Conservation (phyloP, 2,329 filamentous ascomycete species). For the Teratosphaeria pseudoeucalypti region DNA sequence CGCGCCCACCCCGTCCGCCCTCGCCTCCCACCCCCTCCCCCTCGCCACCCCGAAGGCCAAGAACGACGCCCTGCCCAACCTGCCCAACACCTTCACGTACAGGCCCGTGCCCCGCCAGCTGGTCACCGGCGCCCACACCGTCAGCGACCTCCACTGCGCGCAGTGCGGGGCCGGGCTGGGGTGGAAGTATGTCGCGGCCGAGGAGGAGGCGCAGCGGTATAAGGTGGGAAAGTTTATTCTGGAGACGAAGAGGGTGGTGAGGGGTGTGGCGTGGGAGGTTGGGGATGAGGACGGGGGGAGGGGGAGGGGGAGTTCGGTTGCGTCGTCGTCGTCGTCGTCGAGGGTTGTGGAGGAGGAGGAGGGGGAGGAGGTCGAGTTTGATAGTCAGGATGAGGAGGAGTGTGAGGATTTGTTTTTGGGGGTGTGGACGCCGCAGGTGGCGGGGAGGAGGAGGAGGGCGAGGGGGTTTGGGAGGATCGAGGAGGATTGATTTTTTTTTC, state of each 20-base stretch:
- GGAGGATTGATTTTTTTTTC: background rate
- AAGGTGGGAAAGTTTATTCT: slow-evolving; percentile 59
- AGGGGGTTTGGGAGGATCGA: slow-evolving; percentile 12
- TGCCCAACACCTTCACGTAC: slow-evolving; percentile 50
- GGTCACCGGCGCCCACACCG: slow-evolving; percentile 53
- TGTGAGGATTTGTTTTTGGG: slow-evolving; percentile 56
- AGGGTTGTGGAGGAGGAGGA: slow-evolving; percentile 34
- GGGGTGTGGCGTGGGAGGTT: slow-evolving; percentile 43
- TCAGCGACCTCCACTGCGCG: slow-evolving; percentile 49
- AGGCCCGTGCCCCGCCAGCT: slow-evolving; percentile 48
- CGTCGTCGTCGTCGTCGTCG: slow-evolving; percentile 8
- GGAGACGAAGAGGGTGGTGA: slow-evolving; percentile 47
- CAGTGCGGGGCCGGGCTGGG: slow-evolving; percentile 48
- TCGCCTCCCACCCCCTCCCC: slow-evolving; percentile 6
- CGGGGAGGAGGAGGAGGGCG: slow-evolving; percentile 35
- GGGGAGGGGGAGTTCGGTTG: slow-evolving; percentile 33
- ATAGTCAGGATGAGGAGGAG: slow-evolving; percentile 56
- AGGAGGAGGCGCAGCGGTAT: slow-evolving; percentile 51
- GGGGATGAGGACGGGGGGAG: slow-evolving; percentile 21
- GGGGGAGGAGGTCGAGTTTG: slow-evolving; percentile 41
- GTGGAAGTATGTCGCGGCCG: slow-evolving; percentile 56
- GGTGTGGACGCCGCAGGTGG: slow-evolving; percentile 48
- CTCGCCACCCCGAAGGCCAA: slow-evolving; percentile 13
- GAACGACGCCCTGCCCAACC: slow-evolving; percentile 25
- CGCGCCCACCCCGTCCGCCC: slow-evolving; percentile 30